Evolutionary conservation across 1,284 basidiomycete species (phyloP).

Genomic region (Fomitiporia mediterranea): DNA sequence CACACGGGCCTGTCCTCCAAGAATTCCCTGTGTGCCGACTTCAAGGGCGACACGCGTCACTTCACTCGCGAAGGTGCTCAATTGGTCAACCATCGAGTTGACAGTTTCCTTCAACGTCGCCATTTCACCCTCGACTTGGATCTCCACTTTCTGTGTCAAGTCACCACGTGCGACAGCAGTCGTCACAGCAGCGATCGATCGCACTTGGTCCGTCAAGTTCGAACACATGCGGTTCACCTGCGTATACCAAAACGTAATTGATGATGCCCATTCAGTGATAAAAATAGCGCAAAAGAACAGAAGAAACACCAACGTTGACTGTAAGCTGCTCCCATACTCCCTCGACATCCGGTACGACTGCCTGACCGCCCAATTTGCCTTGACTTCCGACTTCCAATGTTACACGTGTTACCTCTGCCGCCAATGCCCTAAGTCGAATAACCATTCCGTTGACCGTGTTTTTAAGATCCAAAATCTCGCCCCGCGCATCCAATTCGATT

Average conservation of each 20-base stretch:
- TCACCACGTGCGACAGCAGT: constrained; percentile 90
- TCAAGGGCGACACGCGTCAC: constrained; percentile 93
- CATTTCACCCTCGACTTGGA: constrained; percentile 93
- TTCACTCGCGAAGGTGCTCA: constrained; percentile 90
- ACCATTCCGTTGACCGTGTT: constrained; percentile 99
- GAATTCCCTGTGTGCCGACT: constrained; percentile 87
- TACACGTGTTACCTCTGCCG: constrained; percentile 95
- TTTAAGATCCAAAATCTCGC: constrained; percentile 96
- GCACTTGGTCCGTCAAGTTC: constrained; percentile 90
- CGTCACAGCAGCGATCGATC: constrained; percentile 88
- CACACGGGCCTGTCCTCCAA: constrained; percentile 90
- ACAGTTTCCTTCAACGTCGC: constrained; percentile 78
- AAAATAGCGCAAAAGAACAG: no score
- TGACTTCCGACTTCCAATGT: constrained; percentile 89
- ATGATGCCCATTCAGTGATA: neutral
- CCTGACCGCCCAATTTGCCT: constrained; percentile 90
- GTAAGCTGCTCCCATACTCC: constrained; percentile 94
- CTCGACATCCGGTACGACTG: constrained; percentile 89
- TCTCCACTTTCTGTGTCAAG: constrained; percentile 85
- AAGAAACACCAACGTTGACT: constrained; percentile 77
- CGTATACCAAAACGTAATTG: neutral
- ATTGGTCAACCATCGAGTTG: constrained; percentile 86
- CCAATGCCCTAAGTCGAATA: constrained; percentile 80
- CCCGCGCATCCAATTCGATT: constrained; percentile 94
- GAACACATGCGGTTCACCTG: constrained; percentile 93